Conservation (phyloP, 1,139 yeast genomes). For the Eremothecium cymbalariae region DNA sequence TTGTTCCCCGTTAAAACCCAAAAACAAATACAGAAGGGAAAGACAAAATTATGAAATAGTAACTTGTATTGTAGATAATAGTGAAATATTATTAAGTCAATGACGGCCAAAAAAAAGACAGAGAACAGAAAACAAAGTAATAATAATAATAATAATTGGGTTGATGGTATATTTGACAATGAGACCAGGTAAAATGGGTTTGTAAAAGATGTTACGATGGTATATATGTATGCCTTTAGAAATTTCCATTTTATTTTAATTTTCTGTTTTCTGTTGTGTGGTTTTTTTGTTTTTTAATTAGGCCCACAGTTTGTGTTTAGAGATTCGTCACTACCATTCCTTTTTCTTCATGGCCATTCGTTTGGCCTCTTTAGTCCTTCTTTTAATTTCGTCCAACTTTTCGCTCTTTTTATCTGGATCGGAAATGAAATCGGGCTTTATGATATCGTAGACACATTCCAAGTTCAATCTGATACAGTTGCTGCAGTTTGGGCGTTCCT, state of each 20-base stretch:
- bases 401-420: constrained; percentile 35
- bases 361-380: constrained; percentile 31
- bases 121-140: too few relatives aligned
- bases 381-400: constrained; percentile 45
- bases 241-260: not conserved
- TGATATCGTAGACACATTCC: constrained; percentile 40
- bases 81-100: not conserved
- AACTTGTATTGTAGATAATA: not conserved
- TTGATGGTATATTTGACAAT: too few relatives aligned
- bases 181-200: too few relatives aligned
- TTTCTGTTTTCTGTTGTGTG: too few relatives aligned
- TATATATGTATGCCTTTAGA: too few relatives aligned
- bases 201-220: too few relatives aligned
- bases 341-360: constrained; percentile 30
- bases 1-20: constrained; percentile 2
- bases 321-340: constrained; percentile 13
- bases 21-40: constrained; percentile 1
- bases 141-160: too few relatives aligned
- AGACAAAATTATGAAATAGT: constrained; percentile 1
- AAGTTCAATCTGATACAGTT: constrained; percentile 48
- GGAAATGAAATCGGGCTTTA: constrained; percentile 50
- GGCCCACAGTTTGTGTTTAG: too few relatives aligned
- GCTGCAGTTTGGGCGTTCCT: constrained; percentile 48
- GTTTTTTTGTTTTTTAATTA: too few relatives aligned
- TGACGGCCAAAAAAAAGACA: too few relatives aligned